phyloP scores from a whole-genome alignment of 495 filamentous ascomycete species.

The Tuber microsphaerosporum region DNA sequence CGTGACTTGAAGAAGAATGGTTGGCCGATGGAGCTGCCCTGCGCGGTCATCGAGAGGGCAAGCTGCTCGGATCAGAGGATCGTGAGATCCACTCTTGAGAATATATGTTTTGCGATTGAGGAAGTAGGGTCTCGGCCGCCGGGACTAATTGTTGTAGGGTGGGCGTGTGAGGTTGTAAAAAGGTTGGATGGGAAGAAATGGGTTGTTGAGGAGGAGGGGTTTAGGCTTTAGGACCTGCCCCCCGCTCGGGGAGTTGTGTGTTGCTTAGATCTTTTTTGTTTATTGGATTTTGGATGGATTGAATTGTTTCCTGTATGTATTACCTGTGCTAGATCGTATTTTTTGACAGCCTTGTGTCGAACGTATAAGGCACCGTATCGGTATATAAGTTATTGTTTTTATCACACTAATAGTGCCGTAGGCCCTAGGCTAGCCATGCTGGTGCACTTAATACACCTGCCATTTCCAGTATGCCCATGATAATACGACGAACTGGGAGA shows the following conservation, averaged over 20 bases:
- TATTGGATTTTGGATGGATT: background rate
- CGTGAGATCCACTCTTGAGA: constrained; percentile 72
- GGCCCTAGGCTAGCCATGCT: background rate
- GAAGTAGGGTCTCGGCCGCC: constrained; percentile 84
- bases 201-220: constrained; percentile 73
- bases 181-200: constrained; percentile 55
- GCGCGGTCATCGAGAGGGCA: constrained; percentile 89
- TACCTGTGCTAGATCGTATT: background rate
- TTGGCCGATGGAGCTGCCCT: constrained; percentile 61
- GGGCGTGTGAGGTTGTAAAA: constrained; percentile 70
- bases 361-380: background rate
- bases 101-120: constrained; percentile 76
- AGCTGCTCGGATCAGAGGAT: constrained; percentile 91
- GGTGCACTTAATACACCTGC: background rate
- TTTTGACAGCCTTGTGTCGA: background rate
- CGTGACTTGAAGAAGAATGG: constrained; percentile 50
- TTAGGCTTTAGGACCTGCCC: background rate
- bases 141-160: constrained; percentile 80
- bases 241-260: background rate
- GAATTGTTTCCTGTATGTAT: background rate
- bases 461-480: background rate
- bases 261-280: background rate
- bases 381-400: background rate
- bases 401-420: background rate
- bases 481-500: background rate